phyloP scores from a whole-genome alignment of 2,329 filamentous ascomycete genomes.

The Gnomoniopsis sp. region DNA sequence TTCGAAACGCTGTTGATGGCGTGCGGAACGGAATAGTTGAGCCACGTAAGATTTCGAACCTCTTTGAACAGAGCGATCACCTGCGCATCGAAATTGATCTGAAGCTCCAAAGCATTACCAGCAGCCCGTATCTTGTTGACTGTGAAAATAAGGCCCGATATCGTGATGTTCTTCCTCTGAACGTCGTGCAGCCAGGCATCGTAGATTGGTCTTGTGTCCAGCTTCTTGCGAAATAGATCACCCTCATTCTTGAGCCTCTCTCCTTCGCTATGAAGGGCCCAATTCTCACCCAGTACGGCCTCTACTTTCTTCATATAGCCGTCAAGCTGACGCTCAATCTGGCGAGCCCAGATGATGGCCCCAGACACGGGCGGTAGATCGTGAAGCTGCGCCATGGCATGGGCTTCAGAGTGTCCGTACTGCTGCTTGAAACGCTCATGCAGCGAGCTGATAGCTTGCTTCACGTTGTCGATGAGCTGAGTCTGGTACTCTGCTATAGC shows the following conservation, averaged over 20 bases:
- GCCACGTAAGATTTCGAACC: slow-evolving; percentile 91
- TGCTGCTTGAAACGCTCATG: slow-evolving; percentile 99
- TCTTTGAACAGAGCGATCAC: slow-evolving; percentile 99
- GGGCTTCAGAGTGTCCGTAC: slow-evolving; percentile 95
- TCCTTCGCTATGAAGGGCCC: slow-evolving; percentile 90
- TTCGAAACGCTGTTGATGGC: slow-evolving; percentile 94
- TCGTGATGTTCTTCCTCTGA: slow-evolving; percentile 81
- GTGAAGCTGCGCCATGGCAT: slow-evolving; percentile 95
- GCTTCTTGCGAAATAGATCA: slow-evolving; percentile 90
- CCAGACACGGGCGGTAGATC: slow-evolving; percentile 95
- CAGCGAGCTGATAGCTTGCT: slow-evolving; percentile 86
- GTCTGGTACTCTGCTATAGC: slow-evolving; percentile 98
- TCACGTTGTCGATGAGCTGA: slow-evolving; percentile 96
- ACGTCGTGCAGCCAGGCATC: slow-evolving; percentile 95
- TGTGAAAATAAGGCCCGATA: slow-evolving; percentile 87
- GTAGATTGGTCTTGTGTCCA: slow-evolving; percentile 90
- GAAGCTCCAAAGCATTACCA: slow-evolving; percentile 82
- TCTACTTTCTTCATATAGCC: slow-evolving; percentile 99
- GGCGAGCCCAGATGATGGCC: slow-evolving; percentile 94
- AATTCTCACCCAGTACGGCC: slow-evolving; percentile 90
- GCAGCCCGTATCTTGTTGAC: slow-evolving; percentile 86
- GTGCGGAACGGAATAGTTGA: slow-evolving; percentile 91
- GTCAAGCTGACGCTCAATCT: slow-evolving; percentile 94
- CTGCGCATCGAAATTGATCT: slow-evolving; percentile 95
- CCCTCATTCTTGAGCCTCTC: slow-evolving; percentile 91